Base-by-base conservation (phyloP, 169 alveolate species). In the Toxoplasma gondii region DNA sequence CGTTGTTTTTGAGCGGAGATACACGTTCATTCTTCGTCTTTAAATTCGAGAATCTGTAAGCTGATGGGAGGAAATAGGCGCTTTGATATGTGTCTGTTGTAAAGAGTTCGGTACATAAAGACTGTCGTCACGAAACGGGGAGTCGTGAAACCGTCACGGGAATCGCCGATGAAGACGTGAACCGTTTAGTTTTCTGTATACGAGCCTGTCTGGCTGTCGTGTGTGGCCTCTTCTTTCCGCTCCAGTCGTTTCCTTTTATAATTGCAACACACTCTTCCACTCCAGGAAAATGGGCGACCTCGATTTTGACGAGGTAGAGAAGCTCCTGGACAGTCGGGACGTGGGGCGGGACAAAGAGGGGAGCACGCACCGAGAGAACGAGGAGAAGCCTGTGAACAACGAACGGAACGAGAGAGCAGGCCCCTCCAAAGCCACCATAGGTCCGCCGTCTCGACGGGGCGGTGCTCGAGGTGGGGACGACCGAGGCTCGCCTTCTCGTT, bases 251-350 rank as follows among this genome's bases (percentile, higher is more conserved):
- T 49, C 22, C 74, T 19, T 27, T 19, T 31, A 64, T 1, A 27
- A 64, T 4, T 64, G 58, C 58, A 12, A 49, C 74, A 64, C 74
- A 22, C 74, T 64, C 74, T 7, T 31, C 22, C 43, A 16, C n/a
- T 4, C n/a, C 43, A 12, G n/a, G 84, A 36, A 74, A 74, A 74
- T 36, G 84, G 84, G 84, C 24, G 49, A 74, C 43, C 39, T 31
- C 84, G 44, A 74, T 12, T 36, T 31, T 44, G 84, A 74, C 43
- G 84, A 64, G 49, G 44, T 74, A n/a, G 84, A 74, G 49, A 74
- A 36, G 49, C 84, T 74, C 43, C 84, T 74, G 84, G 84, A 74
- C 27, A 36, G n/a, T 16, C 43, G 49, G 84, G 84, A 74, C 38
- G 22, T 27, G 27, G 44, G 84, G n/a, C 45, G 84, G n/a, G 84